Evolutionary conservation across 202 grass and related monocot species (phyloP).

Genomic region (Alloteropsis angusta): DNA sequence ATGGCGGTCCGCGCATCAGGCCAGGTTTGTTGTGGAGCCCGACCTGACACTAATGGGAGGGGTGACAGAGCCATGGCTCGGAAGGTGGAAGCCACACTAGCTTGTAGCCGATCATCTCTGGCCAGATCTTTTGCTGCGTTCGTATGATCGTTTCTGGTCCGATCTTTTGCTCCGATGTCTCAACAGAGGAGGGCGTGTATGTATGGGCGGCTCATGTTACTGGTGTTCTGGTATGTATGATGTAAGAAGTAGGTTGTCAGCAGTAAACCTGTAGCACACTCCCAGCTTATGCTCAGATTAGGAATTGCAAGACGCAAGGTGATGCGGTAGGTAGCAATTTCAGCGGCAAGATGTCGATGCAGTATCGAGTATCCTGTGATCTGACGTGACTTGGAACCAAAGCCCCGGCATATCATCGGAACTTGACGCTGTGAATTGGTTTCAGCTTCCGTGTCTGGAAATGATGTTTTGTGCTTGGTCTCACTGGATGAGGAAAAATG

Average conservation of each 20-base stretch:
- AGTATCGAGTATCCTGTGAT: not conserved
- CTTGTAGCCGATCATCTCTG: not conserved
- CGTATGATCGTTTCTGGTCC: not conserved
- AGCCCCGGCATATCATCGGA: too few species aligned
- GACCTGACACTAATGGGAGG: not conserved
- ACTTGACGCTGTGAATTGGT: not conserved
- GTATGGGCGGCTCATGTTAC: not conserved
- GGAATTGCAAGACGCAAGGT: not conserved
- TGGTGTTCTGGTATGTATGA: not conserved
- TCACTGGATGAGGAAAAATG: not conserved
- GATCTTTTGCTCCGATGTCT: not conserved
- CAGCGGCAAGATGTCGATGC: not conserved
- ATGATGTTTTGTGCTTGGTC: not conserved
- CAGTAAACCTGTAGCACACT: too few species aligned
- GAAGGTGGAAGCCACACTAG: not conserved
- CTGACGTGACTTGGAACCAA: not conserved
- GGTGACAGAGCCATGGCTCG: not conserved
- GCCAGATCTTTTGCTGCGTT: too few species aligned
- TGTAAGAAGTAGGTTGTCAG: not conserved
- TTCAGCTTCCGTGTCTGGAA: not conserved
- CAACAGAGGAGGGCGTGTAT: not conserved
- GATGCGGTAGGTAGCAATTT: not conserved
- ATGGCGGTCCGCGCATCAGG: not conserved
- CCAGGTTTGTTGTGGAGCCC: not conserved
- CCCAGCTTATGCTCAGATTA: not conserved